Base-by-base conservation (phyloP, 305 asterid species). In the Fraxinus floribunda region DNA sequence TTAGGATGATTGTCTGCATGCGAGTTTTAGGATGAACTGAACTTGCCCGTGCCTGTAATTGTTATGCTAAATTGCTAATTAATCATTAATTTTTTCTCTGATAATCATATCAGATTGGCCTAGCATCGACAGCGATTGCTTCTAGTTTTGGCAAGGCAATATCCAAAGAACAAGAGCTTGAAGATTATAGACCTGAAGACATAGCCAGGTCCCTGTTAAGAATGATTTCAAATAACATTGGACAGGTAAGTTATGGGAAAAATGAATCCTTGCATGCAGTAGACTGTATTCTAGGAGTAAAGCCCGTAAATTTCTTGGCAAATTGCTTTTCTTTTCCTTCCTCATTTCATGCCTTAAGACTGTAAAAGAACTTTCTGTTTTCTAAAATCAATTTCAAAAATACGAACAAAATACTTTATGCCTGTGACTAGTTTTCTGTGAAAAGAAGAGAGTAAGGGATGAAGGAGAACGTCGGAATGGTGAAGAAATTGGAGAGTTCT, bases 221-320 rank as follows among this genome's bases (percentile, higher is more conserved):
- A 89, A 92, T 95, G 98, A 95, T 95, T 79, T 95, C 98, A 82
- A 95, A 95, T 85, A 93, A 95, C 81, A 90, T 91, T 73, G 98
- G 97, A 83, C 98, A 95, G 94, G 98, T 95, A 44, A 88, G 91
- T 79, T 60, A 35, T 62, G 41, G 6, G 5, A 64, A 82, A 78
- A 55, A 30, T 49, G 30, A 49, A 57, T 35, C 74, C 74, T 29
- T 24, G 36, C 38, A 66, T 66, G 74, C 73, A 24, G 5, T 70
- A 68, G 9, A 6, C 8, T 68, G 39, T 29, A 68, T 68, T 70
- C 76, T 32, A 11, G 41, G 18, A 70, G 44, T 32, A 24, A 70
- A 29, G 44, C n/a, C 39, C 24, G 2, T 29, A 30, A 30, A 5
- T 70, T 29, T 70, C 41, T 30, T 32, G 18, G 36, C 8, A 68